These are phyloP conservation scores for Kwoniella bestiolae DNA, from an alignment of 768 basidiomycete species.

Conservation along the genomic window DNA sequence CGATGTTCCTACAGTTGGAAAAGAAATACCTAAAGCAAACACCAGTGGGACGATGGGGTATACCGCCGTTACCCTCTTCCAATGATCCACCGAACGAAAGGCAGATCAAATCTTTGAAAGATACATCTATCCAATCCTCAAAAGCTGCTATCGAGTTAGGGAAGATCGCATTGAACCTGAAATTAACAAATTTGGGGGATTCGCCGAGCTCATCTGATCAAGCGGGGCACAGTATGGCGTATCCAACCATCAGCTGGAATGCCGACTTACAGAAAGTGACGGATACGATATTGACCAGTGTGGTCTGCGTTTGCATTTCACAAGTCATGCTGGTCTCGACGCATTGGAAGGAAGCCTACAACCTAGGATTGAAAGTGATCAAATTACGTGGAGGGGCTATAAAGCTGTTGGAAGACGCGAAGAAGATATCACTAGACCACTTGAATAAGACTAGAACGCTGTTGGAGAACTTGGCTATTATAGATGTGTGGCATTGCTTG, in stretches of 20 bases:
- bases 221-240: neutral
- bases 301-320: slow-evolving; percentile 9
- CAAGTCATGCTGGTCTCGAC: slow-evolving; percentile 6
- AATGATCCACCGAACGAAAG: slow-evolving; percentile 4
- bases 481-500: slow-evolving; percentile 24
- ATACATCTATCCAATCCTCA: neutral
- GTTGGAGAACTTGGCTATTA: slow-evolving; percentile 12
- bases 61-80: slow-evolving; percentile 8
- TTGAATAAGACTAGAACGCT: slow-evolving; percentile 1
- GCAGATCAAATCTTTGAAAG: neutral
- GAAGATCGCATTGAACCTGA: slow-evolving; percentile 7
- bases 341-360: slow-evolving; percentile 14
- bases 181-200: neutral
- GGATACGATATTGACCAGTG: slow-evolving; percentile 8
- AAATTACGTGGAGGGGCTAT: slow-evolving; percentile 6
- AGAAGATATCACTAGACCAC: neutral
- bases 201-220: neutral
- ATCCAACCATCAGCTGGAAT: neutral
- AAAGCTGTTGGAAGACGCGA: slow-evolving; percentile 7
- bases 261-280: neutral
- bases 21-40: neutral
- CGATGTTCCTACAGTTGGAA: slow-evolving; percentile 10
- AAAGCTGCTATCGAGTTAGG: slow-evolving; percentile 15
- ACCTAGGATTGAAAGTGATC: slow-evolving; percentile 10
- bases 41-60: slow-evolving; percentile 7